Base-by-base conservation (phyloP, 2,329 filamentous ascomycete genomes). In the Magnaporthiopsis rhizophila region DNA sequence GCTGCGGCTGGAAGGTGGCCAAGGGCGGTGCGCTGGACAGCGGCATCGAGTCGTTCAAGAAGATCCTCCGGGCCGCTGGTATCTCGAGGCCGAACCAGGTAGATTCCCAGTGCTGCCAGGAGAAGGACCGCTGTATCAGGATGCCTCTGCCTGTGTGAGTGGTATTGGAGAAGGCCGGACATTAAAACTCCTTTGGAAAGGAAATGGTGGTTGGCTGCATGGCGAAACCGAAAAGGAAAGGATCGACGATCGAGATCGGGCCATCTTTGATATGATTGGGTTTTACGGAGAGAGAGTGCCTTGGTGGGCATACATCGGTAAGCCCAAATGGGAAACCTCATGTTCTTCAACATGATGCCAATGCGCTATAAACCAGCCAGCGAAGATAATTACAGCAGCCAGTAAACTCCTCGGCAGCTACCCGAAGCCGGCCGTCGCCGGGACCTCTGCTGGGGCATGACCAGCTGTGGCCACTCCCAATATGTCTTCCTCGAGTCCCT, bases 381-480 rank as follows among this genome's bases (percentile, higher is more conserved):
- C 7, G 24, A 21, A 8, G 15, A 50, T 3, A 18, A 18, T 21
- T 9, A 9, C 45, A 24, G 1, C 7, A n/a, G n/a, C 45, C 45
- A 24, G n/a, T 8, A 53, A n/a, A 21, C 45, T 4, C 45, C 45
- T 53, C 18, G 45, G 4, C 11, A 24, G 45, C 45, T 53, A 53
- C 7, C 45, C n/a, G 45, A 21, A 24, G 45, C 18, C 21, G 0
- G 21, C 26, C 36, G 30, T n/a, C 28, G 34, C 58, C 36, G 67
- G 65, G 45, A 21, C 26, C 36, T 45, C 30, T 18, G 56, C 58
- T 45, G 67, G 65, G 45, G 59, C 74, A 76, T 98, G 95, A 0
- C 95, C 95, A 60, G 91, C 91, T 56, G 87, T 95, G 3, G 95
- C 93, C 67, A 96, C 88, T 59, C 81, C 78, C 62, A 97, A 73